Evolutionary conservation across 2,329 filamentous ascomycete genomes (phyloP), one percentile per base, ranked within the genome.

Genomic region (Coleophoma crateriformis): DNA sequence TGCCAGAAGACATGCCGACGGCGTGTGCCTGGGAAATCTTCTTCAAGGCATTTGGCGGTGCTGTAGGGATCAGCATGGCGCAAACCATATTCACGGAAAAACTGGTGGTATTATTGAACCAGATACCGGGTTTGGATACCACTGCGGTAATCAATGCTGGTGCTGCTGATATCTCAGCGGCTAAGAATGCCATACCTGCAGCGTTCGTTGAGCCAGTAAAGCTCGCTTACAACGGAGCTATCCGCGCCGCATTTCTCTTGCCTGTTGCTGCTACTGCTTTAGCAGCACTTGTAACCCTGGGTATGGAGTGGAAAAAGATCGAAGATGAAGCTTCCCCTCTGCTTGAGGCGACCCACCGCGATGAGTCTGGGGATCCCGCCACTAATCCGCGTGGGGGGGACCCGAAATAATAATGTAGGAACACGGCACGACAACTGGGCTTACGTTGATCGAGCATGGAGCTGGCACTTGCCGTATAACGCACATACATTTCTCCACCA

Each of bases 1-100:
- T 71, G 11, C 68, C 67, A 33, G 67, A 73, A 8, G 76, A 81
- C 46, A 65, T 81, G 13, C 69, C 77, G 11, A 75, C 70, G 1
- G 78, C 77, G 27, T 69, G 77, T 27, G 72, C 77, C n/a, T 71
- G 75, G 56, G 72, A 70, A 50, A 75, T 80, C n/a, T 50, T 69
- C 51, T 45, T 55, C 33, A 56, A 61, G 17, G 55, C 53, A 17
- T 53, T 67, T 32, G 59, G 58, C 33, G 62, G 60, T 7, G 57
- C 63, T 1, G 34, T 66, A 3, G 59, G 57, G 44, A 50, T 66
- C 39, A 58, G 56, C 20, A 37, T 63, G 35, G 57, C 54, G 4
- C 49, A 66, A n/a, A 59, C 56, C 4, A 58, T 64, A 20, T 65
- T 67, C 53, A 55, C 41, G n/a, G 19, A 52, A 5, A 35, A 35